Evolutionary conservation across 2,329 filamentous ascomycete species (phyloP).

Genomic region (Exserohilum rostratum): DNA sequence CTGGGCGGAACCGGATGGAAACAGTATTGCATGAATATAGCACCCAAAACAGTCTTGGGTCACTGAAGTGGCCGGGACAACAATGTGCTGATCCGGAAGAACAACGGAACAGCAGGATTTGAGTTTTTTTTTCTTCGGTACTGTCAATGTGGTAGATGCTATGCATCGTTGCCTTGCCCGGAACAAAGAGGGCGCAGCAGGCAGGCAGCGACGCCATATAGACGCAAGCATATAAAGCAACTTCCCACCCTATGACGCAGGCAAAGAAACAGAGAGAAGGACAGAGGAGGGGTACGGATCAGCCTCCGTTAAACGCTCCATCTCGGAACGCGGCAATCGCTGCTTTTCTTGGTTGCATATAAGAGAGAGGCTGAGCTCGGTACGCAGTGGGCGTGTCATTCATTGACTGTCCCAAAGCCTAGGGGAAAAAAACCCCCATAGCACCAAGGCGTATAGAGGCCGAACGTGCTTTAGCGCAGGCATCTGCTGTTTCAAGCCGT

Average conservation of each 20-base stretch:
- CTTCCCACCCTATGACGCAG: constrained; percentile 23
- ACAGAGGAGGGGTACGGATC: constrained; percentile 20
- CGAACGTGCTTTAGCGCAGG: constrained; percentile 1
- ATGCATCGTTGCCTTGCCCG: background rate
- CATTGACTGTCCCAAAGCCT: constrained; percentile 2
- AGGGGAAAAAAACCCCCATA: background rate
- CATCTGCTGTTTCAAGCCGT: background rate
- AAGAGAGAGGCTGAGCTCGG: constrained; percentile 4
- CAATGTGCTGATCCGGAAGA: constrained; percentile 7
- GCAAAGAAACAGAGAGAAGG: background rate
- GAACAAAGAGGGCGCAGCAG: constrained; percentile 3
- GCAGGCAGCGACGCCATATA: background rate
- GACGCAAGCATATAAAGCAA: background rate
- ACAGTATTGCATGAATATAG: constrained; percentile 17
- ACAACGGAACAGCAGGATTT: constrained; percentile 4
- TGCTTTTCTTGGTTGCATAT: constrained; percentile 2
- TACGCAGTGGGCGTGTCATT: constrained; percentile 1
- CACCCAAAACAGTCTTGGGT: constrained; percentile 14
- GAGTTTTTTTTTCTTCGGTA: background rate
- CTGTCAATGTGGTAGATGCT: constrained; percentile 1
- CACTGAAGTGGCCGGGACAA: constrained; percentile 13
- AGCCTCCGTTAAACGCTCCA: constrained; percentile 11
- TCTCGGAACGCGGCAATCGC: constrained; percentile 10
- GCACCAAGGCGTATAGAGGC: background rate
- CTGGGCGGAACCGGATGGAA: constrained; percentile 2